Conservation (phyloP, 225 moss, liverwort and hornwort genomes). For the Marchantia paleacea region DNA sequence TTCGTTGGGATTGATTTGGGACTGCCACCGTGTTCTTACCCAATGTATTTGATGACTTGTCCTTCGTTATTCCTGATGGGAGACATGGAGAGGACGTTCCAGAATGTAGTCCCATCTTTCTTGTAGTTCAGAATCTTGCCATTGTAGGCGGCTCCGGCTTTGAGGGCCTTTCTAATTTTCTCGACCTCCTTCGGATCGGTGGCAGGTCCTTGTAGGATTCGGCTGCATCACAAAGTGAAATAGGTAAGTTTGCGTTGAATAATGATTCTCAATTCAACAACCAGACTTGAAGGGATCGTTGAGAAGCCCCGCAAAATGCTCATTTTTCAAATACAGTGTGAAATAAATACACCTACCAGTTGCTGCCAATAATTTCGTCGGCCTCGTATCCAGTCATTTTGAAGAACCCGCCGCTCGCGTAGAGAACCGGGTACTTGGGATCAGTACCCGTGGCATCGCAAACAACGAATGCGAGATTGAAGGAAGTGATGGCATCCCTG, state of each 20-base stretch:
- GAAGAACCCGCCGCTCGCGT: constrained; percentile 40
- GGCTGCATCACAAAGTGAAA: constrained; percentile 23
- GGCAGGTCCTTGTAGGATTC: constrained; percentile 31
- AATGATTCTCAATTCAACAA: not conserved
- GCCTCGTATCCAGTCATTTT: constrained; percentile 38
- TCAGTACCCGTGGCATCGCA: constrained; percentile 29
- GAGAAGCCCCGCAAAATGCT: not conserved
- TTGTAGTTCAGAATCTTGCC: constrained; percentile 40
- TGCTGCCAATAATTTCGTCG: constrained; percentile 38
- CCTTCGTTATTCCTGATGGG: constrained; percentile 37
- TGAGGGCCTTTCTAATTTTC: constrained; percentile 23
- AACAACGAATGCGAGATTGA: constrained; percentile 40
- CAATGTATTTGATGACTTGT: constrained; percentile 36
- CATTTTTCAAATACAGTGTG: not conserved
- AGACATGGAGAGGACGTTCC: constrained; percentile 36
- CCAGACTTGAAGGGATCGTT: not conserved
- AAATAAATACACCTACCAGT: constrained; percentile 24
- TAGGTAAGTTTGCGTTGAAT: not conserved
- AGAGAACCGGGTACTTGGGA: constrained; percentile 24
- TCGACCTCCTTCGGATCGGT: constrained; percentile 26
- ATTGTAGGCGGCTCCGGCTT: constrained; percentile 24
- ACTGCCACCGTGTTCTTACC: constrained; percentile 17
- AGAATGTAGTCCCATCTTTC: constrained; percentile 34
- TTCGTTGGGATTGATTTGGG: not conserved
- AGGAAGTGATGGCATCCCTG: constrained; percentile 29